A percentile compares a stretch with the other conserved stretches of the same genome.
These are phyloP conservation scores for Schizophyllum amplum DNA, from an alignment of 1,284 basidiomycete genomes.

Conservation along the genomic window DNA sequence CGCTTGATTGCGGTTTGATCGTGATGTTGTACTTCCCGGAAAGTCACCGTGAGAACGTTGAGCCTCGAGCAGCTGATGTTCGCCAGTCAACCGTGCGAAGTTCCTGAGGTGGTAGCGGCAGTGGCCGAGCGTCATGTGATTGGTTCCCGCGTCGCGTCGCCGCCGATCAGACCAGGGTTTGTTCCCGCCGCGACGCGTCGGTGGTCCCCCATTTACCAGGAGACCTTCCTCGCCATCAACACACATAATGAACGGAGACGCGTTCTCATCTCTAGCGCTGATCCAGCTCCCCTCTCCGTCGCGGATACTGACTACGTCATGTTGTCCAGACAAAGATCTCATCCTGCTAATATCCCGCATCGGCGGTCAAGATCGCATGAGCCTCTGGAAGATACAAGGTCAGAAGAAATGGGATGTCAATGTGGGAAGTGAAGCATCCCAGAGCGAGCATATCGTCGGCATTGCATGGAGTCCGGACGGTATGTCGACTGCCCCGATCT, in stretches of 20 bases:
- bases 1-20: no score
- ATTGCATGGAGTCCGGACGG: slow-evolving; percentile 78
- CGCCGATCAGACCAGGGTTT: no score
- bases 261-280: slow-evolving; percentile 51
- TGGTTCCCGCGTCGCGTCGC: no score
- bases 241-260: slow-evolving; percentile 32
- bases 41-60: no score
- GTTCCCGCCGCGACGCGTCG: not conserved
- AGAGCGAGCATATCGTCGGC: slow-evolving; percentile 42
- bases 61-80: no score
- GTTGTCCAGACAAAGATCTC: slow-evolving; percentile 81
- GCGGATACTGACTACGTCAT: slow-evolving; percentile 54
- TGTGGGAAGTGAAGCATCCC: slow-evolving; percentile 35
- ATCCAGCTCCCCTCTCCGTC: slow-evolving; percentile 47
- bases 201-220: not conserved
- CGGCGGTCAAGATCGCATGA: slow-evolving; percentile 58
- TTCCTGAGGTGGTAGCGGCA: no score
- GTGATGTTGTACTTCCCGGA: no score
- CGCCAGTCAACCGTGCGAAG: no score
- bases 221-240: not conserved
- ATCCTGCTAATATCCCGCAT: slow-evolving; percentile 57
- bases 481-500: slow-evolving; percentile 22
- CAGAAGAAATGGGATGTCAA: slow-evolving; percentile 74
- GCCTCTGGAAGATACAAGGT: slow-evolving; percentile 74
- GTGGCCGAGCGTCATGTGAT: no score